A percentile compares a stretch with the other conserved stretches of the same genome.
Evolutionary conservation across 2,329 filamentous ascomycete genomes (phyloP).

Genomic region (Elsinoe perseae): DNA sequence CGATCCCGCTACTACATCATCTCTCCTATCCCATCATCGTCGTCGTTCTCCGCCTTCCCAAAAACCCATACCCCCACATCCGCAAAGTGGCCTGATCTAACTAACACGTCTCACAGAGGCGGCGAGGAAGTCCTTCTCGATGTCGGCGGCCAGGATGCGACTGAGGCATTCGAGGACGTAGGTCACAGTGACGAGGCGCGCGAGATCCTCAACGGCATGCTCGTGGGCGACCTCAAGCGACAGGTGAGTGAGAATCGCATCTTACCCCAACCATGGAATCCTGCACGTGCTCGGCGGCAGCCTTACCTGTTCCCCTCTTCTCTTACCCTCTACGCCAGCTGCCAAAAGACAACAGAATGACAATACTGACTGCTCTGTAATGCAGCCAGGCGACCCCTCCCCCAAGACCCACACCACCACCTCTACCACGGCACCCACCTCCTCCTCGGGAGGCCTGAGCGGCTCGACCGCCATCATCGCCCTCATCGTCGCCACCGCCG

Average conservation of each 20-base stretch:
- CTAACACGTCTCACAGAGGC: slow-evolving; percentile 53
- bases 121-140: slow-evolving; percentile 98
- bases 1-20: slow-evolving; percentile 14
- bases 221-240: slow-evolving; percentile 72
- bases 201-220: slow-evolving; percentile 75
- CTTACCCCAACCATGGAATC: slow-evolving; percentile 14
- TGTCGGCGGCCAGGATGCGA: slow-evolving; percentile 89
- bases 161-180: slow-evolving; percentile 98
- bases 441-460: slow-evolving; percentile 51
- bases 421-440: slow-evolving; percentile 44
- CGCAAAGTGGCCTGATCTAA: slow-evolving; percentile 12
- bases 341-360: background rate
- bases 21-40: slow-evolving; percentile 1
- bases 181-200: slow-evolving; percentile 98
- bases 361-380: background rate
- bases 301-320: background rate
- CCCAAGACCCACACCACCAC: slow-evolving; percentile 53
- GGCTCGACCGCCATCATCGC: slow-evolving; percentile 63
- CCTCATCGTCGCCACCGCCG: slow-evolving; percentile 65
- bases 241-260: slow-evolving; percentile 54
- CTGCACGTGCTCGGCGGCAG: background rate
- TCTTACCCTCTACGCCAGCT: background rate
- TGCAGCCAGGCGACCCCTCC: slow-evolving; percentile 67
- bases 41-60: background rate
- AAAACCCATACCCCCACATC: slow-evolving; percentile 16